A percentile compares a stretch with the other conserved stretches of the same genome.
Conservation (phyloP, 495 filamentous ascomycete genomes). For the Penicillium maclennaniae region DNA sequence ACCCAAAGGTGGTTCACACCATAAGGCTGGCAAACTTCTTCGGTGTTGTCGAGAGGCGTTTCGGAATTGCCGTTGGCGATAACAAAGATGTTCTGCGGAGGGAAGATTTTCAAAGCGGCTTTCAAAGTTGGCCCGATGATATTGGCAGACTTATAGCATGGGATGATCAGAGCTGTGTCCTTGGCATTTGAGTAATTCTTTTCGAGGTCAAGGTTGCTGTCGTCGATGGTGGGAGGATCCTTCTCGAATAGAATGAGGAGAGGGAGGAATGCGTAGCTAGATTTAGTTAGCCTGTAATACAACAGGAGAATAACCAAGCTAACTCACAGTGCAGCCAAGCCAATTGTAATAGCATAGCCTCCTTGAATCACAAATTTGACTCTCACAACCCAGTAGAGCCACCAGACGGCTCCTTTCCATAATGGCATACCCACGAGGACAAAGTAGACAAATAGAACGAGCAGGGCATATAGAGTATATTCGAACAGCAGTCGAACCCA, state of each 20-base stretch:
- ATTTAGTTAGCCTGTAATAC: neutral
- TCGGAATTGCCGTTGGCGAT: conserved; percentile 42
- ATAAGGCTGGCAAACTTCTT: conserved; percentile 40
- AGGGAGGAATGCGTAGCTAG: conserved; percentile 38
- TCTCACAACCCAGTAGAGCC: conserved; percentile 35
- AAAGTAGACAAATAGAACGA: conserved; percentile 35
- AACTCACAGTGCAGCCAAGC: conserved; percentile 31
- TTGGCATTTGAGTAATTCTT: conserved; percentile 16
- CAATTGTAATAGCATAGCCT: conserved; percentile 35
- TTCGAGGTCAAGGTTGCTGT: conserved; percentile 7
- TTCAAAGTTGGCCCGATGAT: conserved; percentile 41
- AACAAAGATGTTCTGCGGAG: conserved; percentile 41
- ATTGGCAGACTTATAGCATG: conserved; percentile 44
- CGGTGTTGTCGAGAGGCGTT: conserved; percentile 39
- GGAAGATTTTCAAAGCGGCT: conserved; percentile 46
- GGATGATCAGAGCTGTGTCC: conserved; percentile 45
- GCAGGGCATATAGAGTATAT: conserved; percentile 29
- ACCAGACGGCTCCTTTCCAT: conserved; percentile 42
- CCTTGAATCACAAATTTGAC: conserved; percentile 36
- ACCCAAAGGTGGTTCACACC: conserved; percentile 41
- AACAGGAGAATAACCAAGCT: no score
- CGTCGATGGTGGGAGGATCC: conserved; percentile 17
- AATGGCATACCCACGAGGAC: conserved; percentile 38
- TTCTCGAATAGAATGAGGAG: conserved; percentile 38
- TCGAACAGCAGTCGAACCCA: conserved; percentile 36